Base-by-base conservation (phyloP, 441 rosid species). In the Gossypium aridum region DNA sequence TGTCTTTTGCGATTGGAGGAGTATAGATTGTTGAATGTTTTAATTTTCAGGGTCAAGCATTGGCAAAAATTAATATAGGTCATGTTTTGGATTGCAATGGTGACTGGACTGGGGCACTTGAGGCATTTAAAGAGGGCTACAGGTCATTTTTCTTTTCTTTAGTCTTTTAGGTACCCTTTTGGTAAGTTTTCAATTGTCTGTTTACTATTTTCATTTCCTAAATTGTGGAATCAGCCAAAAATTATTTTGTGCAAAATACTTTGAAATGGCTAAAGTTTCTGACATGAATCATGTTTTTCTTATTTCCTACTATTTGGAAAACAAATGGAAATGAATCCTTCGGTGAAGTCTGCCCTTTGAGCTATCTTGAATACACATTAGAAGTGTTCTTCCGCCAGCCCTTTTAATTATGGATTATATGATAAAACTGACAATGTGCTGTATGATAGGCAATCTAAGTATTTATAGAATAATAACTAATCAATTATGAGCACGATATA, bases 21-120 rank as follows among this genome's bases (percentile, higher is more conserved):
- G 54, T 54, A 37, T 28, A 19, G 71, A 78, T 77, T 34, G 13
- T 66, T 66, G 67, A 64, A 49, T 66, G 25, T 59, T 81, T 54
- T 77, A 76, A 49, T 65, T 76, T 85, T 81, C 86, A 96, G 98
- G 99, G 99, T 79, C 97, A 91, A 85, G 98, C 96, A 67, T 72
- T 90, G 56, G 90, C 94, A 73, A 94, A 91, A 87, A 90, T 90
- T 71, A 87, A 85, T 75, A 90, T 94, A n/a, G 99, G 99, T 70
- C 81, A 84, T 79, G 85, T 84, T 72, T 77, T 91, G 86, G 98
- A 96, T 85, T 82, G 80, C 73, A 78, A 79, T 28, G 98, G 93
- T 57, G 87, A 92, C 75, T 94, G 92, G 95, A 77, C 39, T 55
- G 88, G 86, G 61, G 98, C 99, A 68, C 88, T 92, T 71, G 75